Percentiles rank a stretch among this genome's conserved stretches.
Conservation (phyloP, 2,329 filamentous ascomycete genomes). For the Fusarium brachygibbosum region DNA sequence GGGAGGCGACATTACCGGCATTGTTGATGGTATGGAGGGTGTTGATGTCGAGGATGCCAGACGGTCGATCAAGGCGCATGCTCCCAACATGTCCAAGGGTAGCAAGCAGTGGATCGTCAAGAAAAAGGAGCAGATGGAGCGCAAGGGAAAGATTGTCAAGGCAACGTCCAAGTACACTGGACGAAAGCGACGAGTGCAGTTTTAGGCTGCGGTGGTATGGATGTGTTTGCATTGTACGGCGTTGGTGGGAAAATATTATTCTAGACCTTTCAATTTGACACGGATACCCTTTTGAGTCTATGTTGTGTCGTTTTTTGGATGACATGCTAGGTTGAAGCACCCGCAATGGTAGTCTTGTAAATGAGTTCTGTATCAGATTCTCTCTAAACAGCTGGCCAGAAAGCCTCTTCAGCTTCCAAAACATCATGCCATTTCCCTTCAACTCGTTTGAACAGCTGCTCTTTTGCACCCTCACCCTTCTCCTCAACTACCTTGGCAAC, state of each 20-base stretch:
- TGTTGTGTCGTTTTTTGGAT: background rate
- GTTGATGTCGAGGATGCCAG: conserved; percentile 84
- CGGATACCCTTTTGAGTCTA: conserved; percentile 44
- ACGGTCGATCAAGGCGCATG: conserved; percentile 62
- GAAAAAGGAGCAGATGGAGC: conserved; percentile 94
- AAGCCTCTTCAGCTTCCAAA: conserved; percentile 68
- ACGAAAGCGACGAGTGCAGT: conserved; percentile 83
- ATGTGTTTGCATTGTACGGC: conserved; percentile 50
- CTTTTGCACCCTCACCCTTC: conserved; percentile 50
- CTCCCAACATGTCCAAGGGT: conserved; percentile 74
- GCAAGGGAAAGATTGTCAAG: conserved; percentile 96
- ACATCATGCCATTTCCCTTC: conserved; percentile 64
- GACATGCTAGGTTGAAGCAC: background rate
- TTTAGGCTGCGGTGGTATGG: conserved; percentile 61
- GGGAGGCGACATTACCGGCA: conserved; percentile 87
- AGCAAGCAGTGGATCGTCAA: conserved; percentile 86
- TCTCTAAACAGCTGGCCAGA: conserved; percentile 64
- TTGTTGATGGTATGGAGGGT: conserved; percentile 88
- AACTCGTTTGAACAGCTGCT: conserved; percentile 55
- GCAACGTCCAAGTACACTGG: conserved; percentile 93
- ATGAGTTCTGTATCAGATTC: background rate
- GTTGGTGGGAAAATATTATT: conserved; percentile 45
- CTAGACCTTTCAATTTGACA: conserved; percentile 43
- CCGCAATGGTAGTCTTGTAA: background rate
- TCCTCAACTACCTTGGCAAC: conserved; percentile 57